These are phyloP conservation scores for Gigaspora rosea DNA, from an alignment of 192 early-diverging fungal genomes.

Conservation along the genomic window DNA sequence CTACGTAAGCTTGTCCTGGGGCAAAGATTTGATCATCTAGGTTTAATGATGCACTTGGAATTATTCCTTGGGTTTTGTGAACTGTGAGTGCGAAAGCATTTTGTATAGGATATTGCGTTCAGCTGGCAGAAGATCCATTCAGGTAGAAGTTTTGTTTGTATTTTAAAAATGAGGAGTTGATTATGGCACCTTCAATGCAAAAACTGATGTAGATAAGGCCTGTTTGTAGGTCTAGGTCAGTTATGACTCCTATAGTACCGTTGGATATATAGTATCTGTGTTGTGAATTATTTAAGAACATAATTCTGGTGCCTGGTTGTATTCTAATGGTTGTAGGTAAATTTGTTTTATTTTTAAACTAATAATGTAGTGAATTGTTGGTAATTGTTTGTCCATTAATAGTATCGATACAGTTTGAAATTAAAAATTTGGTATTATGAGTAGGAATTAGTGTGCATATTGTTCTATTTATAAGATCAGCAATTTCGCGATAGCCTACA, in stretches of 20 bases:
- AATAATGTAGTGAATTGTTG: not conserved
- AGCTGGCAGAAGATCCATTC: not conserved
- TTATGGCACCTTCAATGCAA: not conserved
- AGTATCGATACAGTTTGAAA: not conserved
- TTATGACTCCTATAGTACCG: conserved; percentile 10
- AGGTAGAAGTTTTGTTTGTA: not conserved
- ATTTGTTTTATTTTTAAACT: not conserved
- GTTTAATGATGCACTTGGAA: not conserved
- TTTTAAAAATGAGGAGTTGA: not conserved
- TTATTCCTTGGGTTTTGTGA: conserved; percentile 31
- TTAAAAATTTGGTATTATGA: not conserved
- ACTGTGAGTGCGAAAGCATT: conserved; percentile 28
- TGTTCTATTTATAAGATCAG: not conserved
- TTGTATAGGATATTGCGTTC: conserved; percentile 7
- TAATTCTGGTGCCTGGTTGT: not conserved
- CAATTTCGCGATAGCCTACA: not conserved
- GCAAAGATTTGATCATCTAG: not conserved
- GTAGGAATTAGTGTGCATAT: not conserved
- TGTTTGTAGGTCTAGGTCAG: not conserved
- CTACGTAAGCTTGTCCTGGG: not conserved
- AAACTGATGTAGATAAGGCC: not conserved
- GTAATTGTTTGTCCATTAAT: not conserved
- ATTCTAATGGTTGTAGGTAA: not conserved
- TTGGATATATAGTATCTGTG: not conserved
- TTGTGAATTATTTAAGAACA: conserved; percentile 3